Evolutionary conservation across 495 filamentous ascomycete species (phyloP).

Genomic region (Pyrenula aspistea): DNA sequence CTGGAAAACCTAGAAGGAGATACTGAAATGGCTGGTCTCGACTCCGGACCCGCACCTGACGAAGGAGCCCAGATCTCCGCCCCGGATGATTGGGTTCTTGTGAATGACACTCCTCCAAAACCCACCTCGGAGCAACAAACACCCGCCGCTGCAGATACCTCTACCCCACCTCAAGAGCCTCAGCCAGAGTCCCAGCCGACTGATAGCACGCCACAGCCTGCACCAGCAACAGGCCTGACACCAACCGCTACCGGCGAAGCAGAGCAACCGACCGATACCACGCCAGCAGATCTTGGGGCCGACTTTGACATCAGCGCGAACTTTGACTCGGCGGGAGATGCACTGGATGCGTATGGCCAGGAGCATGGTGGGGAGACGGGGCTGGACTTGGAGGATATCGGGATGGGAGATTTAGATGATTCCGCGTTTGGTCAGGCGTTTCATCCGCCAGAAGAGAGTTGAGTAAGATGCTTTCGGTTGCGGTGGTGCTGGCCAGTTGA

Average conservation of each 20-base stretch:
- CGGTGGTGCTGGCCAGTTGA: no score
- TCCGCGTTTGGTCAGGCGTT: constrained; percentile 53
- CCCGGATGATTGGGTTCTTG: not conserved
- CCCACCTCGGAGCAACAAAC: not conserved
- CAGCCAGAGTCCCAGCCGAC: not conserved
- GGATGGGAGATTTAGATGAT: constrained; percentile 35
- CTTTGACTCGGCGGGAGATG: constrained; percentile 50
- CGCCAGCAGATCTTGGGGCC: constrained; percentile 6
- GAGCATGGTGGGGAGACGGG: constrained; percentile 26
- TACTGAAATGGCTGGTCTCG: constrained; percentile 20
- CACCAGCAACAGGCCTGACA: not conserved
- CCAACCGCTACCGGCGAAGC: not conserved
- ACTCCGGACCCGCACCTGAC: not conserved
- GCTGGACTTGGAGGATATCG: constrained; percentile 25
- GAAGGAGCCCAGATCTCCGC: constrained; percentile 1
- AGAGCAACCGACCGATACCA: constrained; percentile 9
- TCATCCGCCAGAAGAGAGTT: constrained; percentile 45
- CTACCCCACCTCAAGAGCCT: not conserved
- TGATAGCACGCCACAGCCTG: not conserved
- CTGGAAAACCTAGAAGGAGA: constrained; percentile 10
- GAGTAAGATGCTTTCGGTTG: no score
- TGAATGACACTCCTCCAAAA: not conserved
- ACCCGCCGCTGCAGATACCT: not conserved
- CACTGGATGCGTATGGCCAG: constrained; percentile 45
- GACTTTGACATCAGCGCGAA: constrained; percentile 32